Evolutionary conservation across 306 rosid genomes (phyloP).

Genomic region (Cucumis sativus): Cucumber_9930_V3 NC_026660.2:9879001-9879500

Average conservation of each 20-base stretch:
- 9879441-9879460: slow-evolving; percentile 6
- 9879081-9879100: background rate
- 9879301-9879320: background rate
- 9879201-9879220: background rate
- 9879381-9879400: background rate
- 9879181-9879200: background rate
- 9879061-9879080: background rate
- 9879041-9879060: background rate
- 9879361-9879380: background rate
- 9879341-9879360: too few relatives aligned
- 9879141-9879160: too few relatives aligned
- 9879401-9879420: background rate
- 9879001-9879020: background rate
- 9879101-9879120: too few relatives aligned
- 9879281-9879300: background rate
- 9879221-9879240: background rate
- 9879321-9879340: background rate
- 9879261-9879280: background rate
- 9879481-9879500: background rate
- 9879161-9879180: background rate
- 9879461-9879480: background rate
- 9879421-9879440: background rate
- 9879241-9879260: background rate
- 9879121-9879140: too few relatives aligned
- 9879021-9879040: background rate